Conservation (phyloP, 2,329 filamentous ascomycete genomes). For the Dothideomycetes sp. region DNA sequence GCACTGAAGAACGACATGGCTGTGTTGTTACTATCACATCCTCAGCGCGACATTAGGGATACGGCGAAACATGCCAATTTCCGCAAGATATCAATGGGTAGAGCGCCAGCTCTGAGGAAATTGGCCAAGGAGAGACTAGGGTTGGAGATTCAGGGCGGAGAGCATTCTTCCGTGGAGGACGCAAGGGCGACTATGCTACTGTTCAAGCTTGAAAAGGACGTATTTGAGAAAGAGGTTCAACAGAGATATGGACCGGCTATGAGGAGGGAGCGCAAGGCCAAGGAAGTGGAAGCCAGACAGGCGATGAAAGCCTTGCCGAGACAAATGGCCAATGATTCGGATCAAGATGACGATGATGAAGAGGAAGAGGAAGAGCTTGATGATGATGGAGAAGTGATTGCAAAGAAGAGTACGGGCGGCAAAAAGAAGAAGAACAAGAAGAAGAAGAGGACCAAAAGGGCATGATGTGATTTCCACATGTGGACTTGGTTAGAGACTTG, state of each 20-base stretch:
- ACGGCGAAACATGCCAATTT: constrained; percentile 71
- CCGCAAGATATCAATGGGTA: constrained; percentile 55
- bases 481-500: no score
- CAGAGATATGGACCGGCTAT: constrained; percentile 44
- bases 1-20: constrained; percentile 68
- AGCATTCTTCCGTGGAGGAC: constrained; percentile 59
- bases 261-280: constrained; percentile 10
- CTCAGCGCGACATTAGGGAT: constrained; percentile 68
- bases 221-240: constrained; percentile 71
- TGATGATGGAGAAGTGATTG: constrained; percentile 9
- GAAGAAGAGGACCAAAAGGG: constrained; percentile 24
- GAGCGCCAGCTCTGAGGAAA: constrained; percentile 56
- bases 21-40: constrained; percentile 68
- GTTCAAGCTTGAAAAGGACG: constrained; percentile 71
- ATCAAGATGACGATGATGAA: constrained; percentile 11
- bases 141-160: constrained; percentile 47
- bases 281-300: constrained; percentile 10
- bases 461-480: no score
- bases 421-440: constrained; percentile 19
- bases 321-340: constrained; percentile 14
- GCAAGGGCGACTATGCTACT: constrained; percentile 83
- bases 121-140: constrained; percentile 47
- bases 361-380: constrained; percentile 14
- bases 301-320: constrained; percentile 13
- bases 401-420: constrained; percentile 7